phyloP scores from a whole-genome alignment of 768 basidiomycete genomes.

The Kondoa subrosea region DNA sequence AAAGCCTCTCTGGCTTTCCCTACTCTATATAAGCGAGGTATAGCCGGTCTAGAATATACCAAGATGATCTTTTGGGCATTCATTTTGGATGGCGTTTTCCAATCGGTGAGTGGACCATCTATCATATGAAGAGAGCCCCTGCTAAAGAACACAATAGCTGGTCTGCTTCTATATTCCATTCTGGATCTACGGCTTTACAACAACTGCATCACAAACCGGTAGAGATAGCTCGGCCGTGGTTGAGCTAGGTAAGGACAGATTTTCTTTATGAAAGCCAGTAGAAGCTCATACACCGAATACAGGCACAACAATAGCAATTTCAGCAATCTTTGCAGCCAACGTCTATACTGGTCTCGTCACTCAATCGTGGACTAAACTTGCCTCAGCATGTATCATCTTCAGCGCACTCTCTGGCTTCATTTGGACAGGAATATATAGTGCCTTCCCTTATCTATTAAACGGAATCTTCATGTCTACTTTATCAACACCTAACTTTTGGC shows the following conservation, averaged over 20 bases:
- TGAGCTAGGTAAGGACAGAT: conserved; percentile 59
- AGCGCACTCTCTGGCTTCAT: conserved; percentile 49
- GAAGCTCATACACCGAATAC: too few species aligned
- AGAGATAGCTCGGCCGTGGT: conserved; percentile 68
- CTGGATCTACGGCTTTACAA: conserved; percentile 43
- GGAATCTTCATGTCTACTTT: conserved; percentile 58
- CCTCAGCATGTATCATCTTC: background rate
- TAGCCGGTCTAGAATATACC: conserved; percentile 83
- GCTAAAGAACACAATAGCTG: conserved; percentile 13
- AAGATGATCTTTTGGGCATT: conserved; percentile 81
- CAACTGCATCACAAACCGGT: conserved; percentile 46
- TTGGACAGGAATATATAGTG: conserved; percentile 62
- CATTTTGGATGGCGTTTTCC: conserved; percentile 87
- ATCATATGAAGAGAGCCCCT: conserved; percentile 33
- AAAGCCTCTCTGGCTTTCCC: conserved; percentile 80
- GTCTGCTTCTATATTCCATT: conserved; percentile 45
- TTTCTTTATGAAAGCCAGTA: too few species aligned
- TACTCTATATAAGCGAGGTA: conserved; percentile 86
- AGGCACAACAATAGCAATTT: conserved; percentile 75
- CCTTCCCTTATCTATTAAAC: conserved; percentile 55
- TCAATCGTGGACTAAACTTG: conserved; percentile 9
- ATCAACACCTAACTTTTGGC: conserved; percentile 68
- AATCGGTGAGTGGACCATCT: conserved; percentile 55
- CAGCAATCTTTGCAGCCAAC: conserved; percentile 69
- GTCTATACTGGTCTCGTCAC: conserved; percentile 5